These are phyloP conservation scores for Rhodotorula kratochvilovae DNA, from an alignment of 768 basidiomycete genomes.

Conservation along the genomic window DNA sequence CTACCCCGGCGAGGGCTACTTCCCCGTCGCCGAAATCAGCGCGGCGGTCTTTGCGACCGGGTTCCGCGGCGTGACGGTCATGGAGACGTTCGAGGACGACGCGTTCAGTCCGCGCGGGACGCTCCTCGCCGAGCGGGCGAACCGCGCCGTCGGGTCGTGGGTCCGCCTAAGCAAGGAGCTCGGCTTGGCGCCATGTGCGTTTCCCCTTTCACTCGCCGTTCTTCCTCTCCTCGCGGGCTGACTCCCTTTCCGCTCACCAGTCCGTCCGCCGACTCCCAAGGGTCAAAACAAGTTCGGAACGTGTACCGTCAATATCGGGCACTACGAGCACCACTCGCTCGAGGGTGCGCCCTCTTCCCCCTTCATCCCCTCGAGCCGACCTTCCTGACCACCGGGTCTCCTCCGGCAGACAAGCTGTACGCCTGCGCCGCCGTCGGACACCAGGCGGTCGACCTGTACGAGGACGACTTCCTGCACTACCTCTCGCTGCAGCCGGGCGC, in stretches of 20 bases:
- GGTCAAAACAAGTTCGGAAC: constrained; percentile 4
- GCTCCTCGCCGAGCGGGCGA: neutral
- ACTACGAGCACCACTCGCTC: constrained; percentile 5
- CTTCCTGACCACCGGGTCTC: too few species aligned
- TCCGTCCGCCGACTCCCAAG: too few species aligned
- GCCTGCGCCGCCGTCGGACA: constrained; percentile 9
- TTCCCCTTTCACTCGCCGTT: too few species aligned
- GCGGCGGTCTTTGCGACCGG: constrained; percentile 21
- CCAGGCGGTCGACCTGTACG: constrained; percentile 21
- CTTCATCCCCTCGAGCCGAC: neutral
- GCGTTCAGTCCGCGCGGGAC: neutral
- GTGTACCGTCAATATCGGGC: constrained; percentile 12
- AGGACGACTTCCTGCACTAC: constrained; percentile 26
- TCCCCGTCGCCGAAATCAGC: constrained; percentile 20
- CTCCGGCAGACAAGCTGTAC: constrained; percentile 8
- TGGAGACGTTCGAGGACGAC: constrained; percentile 21
- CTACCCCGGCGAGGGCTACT: constrained; percentile 26
- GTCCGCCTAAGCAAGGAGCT: constrained; percentile 6
- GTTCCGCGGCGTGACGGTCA: constrained; percentile 3
- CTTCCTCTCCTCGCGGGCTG: neutral
- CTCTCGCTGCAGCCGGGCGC: constrained; percentile 12
- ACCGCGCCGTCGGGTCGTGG: constrained; percentile 11
- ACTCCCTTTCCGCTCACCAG: too few species aligned
- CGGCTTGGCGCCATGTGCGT: constrained; percentile 13
- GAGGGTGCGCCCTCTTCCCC: neutral